phyloP scores from a whole-genome alignment of 208 protist species.

The Plasmodiophora brassicae region DNA sequence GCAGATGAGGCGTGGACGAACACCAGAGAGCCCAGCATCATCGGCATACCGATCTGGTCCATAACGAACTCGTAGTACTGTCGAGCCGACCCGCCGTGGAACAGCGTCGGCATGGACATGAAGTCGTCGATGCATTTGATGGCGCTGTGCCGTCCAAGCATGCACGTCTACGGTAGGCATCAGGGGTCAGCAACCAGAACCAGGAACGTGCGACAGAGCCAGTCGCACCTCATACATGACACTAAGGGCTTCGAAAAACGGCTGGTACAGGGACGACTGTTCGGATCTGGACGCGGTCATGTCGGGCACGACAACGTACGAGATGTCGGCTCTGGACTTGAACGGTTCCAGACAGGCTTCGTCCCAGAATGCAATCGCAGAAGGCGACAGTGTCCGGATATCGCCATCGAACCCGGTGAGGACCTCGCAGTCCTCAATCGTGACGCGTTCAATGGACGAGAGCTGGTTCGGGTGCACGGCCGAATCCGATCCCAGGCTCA shows the following conservation, averaged over 20 bases:
- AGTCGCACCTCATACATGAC: background rate
- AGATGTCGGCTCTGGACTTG: slow-evolving; percentile 24
- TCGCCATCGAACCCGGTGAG: slow-evolving; percentile 15
- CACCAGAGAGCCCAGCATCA: background rate
- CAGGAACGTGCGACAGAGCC: background rate
- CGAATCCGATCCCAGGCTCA: background rate
- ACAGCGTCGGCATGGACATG: background rate
- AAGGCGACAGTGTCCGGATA: background rate
- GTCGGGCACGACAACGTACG: background rate
- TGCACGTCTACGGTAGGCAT: slow-evolving; percentile 17
- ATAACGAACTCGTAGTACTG: slow-evolving; percentile 1
- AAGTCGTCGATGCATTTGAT: slow-evolving; percentile 18
- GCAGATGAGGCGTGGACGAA: too few species aligned
- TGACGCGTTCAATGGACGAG: background rate
- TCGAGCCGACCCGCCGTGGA: background rate
- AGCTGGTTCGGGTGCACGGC: background rate
- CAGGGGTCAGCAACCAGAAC: background rate
- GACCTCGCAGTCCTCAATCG: background rate
- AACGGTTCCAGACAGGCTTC: slow-evolving; percentile 10
- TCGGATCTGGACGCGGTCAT: background rate
- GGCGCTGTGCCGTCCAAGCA: background rate
- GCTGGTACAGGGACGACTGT: background rate
- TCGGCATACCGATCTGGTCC: background rate
- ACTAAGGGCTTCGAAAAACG: background rate
- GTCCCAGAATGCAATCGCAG: background rate